Base-by-base conservation (phyloP, 2,329 filamentous ascomycete species). In the Colletotrichum sp. region DNA sequence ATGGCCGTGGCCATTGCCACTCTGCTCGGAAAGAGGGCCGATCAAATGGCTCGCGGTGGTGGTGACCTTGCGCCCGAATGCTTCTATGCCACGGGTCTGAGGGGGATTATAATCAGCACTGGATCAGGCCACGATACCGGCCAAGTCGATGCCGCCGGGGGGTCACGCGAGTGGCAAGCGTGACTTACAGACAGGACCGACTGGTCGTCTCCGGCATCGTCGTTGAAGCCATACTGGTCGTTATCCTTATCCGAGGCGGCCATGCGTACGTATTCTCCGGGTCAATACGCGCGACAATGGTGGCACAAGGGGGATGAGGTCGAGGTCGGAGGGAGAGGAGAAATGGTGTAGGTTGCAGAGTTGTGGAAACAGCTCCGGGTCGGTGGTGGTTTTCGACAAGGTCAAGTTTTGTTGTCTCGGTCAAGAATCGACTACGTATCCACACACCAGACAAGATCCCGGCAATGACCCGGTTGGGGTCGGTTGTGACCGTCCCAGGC, bases 1-100 rank as follows among this genome's bases (percentile, higher is more conserved):
- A 85, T 88, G 85, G n/a, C 43, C 43, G 13, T 75, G 70, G 28
- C 70, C 76, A 48, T 76, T 82, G 83, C 89, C 83, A 86, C 89
- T 81, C 81, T 86, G 85, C 77, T 93, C 91, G 79, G 86, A 82
- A 73, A 92, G 86, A 63, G 93, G 92, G 60, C 91, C 93, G 81
- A 99, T 98, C 79, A 99, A 90, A 84, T 98, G 96, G 81, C 93
- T 95, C 72, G 97, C 97, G 24, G 97, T 99, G 32, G 95, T 95
- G 34, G 96, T 97, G 78, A 99, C 96, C 86, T 98, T 99, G 82
- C 96, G 93, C 79, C 96, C 93, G 85, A 99, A 98, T 71, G 95
- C 94, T 87, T 98, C 96, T 80, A 99, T 88, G 78, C 97, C 95
- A 81, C 95, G 94, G 71, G 95, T 93, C 96, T 98, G 81, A 67